phyloP scores from a whole-genome alignment of 2,329 filamentous ascomycete genomes.

The Fusarium piperis region DNA sequence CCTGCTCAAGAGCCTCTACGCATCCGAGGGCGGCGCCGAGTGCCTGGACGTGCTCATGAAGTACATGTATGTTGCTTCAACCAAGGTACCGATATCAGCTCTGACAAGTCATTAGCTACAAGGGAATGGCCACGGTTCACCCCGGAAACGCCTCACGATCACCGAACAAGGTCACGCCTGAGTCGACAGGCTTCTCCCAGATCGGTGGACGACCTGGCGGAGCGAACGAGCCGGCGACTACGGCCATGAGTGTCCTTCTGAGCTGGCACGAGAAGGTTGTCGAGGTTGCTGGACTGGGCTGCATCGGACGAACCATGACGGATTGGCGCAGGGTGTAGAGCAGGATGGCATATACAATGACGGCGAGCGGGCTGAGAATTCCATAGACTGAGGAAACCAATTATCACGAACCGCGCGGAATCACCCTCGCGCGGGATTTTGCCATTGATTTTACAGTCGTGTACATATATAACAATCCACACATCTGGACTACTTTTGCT shows the following conservation, averaged over 20 bases:
- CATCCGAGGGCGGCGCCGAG: constrained; percentile 81
- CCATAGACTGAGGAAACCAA: constrained; percentile 34
- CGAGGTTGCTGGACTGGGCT: constrained; percentile 89
- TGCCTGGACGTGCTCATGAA: constrained; percentile 95
- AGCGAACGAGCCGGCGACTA: constrained; percentile 75
- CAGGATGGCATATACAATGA: constrained; percentile 10
- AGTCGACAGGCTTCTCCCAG: constrained; percentile 90
- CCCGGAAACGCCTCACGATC: constrained; percentile 57
- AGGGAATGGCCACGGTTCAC: constrained; percentile 77
- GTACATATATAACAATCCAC: constrained; percentile 14
- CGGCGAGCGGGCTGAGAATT: constrained; percentile 19
- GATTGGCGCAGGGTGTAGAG: constrained; percentile 81
- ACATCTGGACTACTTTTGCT: constrained; percentile 52
- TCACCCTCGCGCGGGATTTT: neutral
- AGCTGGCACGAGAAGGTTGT: constrained; percentile 99
- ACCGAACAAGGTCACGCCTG: constrained; percentile 66
- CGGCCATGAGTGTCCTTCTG: constrained; percentile 94
- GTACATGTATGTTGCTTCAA: constrained; percentile 76
- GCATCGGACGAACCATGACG: constrained; percentile 94
- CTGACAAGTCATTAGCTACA: constrained; percentile 70
- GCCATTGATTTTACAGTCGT: constrained; percentile 18
- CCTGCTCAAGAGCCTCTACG: constrained; percentile 83
- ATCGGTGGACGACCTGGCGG: constrained; percentile 65
- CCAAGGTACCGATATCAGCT: neutral
- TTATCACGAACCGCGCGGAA: constrained; percentile 7